These are phyloP conservation scores for Macrolepiota dolichaula DNA, from an alignment of 768 basidiomycete genomes.

Conservation along the genomic window DNA sequence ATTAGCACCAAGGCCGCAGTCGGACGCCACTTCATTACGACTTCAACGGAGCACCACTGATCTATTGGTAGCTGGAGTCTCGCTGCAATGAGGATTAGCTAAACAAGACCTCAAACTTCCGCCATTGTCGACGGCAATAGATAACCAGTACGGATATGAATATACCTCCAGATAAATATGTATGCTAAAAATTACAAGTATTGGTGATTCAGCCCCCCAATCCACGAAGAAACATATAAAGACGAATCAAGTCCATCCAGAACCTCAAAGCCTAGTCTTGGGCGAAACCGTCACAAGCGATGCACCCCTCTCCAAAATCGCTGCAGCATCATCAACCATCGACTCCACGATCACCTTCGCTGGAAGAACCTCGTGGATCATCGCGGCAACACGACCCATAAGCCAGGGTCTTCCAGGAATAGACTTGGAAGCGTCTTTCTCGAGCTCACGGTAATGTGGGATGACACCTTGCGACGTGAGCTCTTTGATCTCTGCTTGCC, in stretches of 20 bases:
- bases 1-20: too few species aligned
- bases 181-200: neutral
- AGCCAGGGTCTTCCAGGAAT: conserved; percentile 68
- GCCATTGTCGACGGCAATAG: neutral
- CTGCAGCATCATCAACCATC: conserved; percentile 53
- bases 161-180: neutral
- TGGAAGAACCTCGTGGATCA: conserved; percentile 74
- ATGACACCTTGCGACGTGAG: conserved; percentile 82
- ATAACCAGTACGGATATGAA: neutral
- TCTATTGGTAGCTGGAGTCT: too few species aligned
- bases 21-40: too few species aligned
- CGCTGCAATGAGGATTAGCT: too few species aligned
- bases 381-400: conserved; percentile 77
- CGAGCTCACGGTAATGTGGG: conserved; percentile 67
- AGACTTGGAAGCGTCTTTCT: conserved; percentile 80
- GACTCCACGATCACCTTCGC: conserved; percentile 81
- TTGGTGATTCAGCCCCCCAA: neutral
- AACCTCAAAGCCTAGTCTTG: conserved; percentile 47
- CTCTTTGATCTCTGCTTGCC: conserved; percentile 77
- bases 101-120: neutral
- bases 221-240: neutral
- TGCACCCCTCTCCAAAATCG: conserved; percentile 31
- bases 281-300: conserved; percentile 31
- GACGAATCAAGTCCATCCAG: neutral
- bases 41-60: too few species aligned